Conservation (phyloP, 2,329 filamentous ascomycete species). For the Fonsecaea pedrosoi region DNA sequence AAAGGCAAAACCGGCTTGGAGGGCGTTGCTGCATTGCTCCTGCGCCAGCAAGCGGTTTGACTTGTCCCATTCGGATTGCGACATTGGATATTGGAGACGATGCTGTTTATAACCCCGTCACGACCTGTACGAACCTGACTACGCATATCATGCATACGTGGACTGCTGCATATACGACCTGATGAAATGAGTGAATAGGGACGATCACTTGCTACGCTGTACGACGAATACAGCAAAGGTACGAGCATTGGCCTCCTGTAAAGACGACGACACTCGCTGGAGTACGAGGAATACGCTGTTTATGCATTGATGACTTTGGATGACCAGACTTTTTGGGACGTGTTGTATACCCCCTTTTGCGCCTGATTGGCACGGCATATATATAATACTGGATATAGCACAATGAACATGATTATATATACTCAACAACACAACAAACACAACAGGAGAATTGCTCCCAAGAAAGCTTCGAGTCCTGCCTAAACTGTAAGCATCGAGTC, state of each 20-base stretch:
- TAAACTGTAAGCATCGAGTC: too few relatives aligned
- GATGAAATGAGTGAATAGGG: neutral
- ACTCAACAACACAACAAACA: too few relatives aligned
- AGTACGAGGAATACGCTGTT: neutral
- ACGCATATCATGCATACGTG: neutral
- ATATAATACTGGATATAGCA: neutral
- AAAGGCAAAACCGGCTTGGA: constrained; percentile 22
- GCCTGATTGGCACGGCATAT: neutral
- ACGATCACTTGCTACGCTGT: neutral
- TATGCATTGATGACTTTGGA: constrained; percentile 6
- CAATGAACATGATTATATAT: neutral
- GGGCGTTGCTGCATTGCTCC: constrained; percentile 17
- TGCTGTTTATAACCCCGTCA: constrained; percentile 2
- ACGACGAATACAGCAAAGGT: neutral
- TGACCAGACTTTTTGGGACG: neutral
- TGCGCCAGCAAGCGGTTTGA: constrained; percentile 18
- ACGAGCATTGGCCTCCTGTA: neutral
- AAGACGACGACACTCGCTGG: neutral
- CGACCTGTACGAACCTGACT: neutral
- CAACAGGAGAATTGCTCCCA: too few relatives aligned
- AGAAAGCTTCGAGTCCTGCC: too few relatives aligned
- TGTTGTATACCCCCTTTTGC: constrained; percentile 6
- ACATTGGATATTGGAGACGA: neutral
- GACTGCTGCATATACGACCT: constrained; percentile 2
- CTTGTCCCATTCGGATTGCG: neutral